A percentile compares a stretch with the other conserved stretches of the same genome.
Conservation (phyloP, 306 rosid species). For the Cicer chorassanicum region DNA sequence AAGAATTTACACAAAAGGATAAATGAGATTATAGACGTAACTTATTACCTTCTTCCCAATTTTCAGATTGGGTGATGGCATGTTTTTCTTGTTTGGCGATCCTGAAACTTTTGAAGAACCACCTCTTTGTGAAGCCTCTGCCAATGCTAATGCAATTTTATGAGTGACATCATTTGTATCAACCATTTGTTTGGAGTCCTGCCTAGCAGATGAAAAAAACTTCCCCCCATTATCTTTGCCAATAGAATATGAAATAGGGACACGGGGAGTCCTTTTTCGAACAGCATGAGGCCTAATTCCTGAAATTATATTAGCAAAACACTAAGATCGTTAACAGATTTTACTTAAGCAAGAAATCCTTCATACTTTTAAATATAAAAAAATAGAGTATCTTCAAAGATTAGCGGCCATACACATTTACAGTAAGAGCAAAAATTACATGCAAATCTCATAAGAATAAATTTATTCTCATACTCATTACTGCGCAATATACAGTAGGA, state of each 20-base stretch:
- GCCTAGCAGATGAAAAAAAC: slow-evolving; percentile 65
- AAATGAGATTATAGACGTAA: slow-evolving; percentile 24
- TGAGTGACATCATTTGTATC: slow-evolving; percentile 72
- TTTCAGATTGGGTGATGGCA: slow-evolving; percentile 56
- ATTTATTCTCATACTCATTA: neutral
- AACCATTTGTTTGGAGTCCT: slow-evolving; percentile 53
- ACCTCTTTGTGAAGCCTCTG: slow-evolving; percentile 83
- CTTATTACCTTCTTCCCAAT: slow-evolving; percentile 67
- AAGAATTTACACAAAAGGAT: slow-evolving; percentile 37
- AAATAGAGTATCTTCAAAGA: slow-evolving; percentile 31
- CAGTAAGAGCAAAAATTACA: neutral
- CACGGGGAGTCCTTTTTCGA: slow-evolving; percentile 92
- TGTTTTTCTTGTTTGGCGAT: slow-evolving; percentile 60
- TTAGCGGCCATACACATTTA: neutral
- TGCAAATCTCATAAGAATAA: neutral
- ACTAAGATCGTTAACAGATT: slow-evolving; percentile 24
- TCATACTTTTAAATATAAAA: neutral
- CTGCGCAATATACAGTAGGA: neutral
- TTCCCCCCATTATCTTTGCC: slow-evolving; percentile 68
- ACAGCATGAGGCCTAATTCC: slow-evolving; percentile 91
- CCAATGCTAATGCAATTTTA: slow-evolving; percentile 77
- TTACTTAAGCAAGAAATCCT: slow-evolving; percentile 32
- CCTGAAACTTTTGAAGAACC: slow-evolving; percentile 69
- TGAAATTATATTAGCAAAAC: slow-evolving; percentile 47
- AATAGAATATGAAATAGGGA: slow-evolving; percentile 70